phyloP scores from a whole-genome alignment of 2,329 filamentous ascomycete genomes.

The Sphaceloma murrayae region DNA sequence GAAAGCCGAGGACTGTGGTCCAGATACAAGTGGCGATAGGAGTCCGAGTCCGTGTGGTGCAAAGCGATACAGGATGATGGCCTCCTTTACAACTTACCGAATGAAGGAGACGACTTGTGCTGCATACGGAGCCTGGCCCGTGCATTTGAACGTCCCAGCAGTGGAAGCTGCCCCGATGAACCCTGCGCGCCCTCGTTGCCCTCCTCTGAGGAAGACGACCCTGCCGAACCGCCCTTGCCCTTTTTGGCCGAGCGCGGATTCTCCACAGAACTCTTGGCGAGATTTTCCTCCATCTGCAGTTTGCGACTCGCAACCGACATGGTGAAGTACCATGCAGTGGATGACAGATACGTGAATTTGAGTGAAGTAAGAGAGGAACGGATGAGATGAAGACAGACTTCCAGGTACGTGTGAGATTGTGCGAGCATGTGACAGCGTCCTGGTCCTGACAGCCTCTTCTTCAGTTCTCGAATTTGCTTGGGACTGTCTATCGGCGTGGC shows the following conservation, averaged over 20 bases:
- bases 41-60: too few relatives aligned
- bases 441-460: conserved; percentile 24
- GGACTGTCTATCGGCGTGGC: conserved; percentile 96
- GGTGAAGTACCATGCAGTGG: too few relatives aligned
- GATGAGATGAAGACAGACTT: conserved; percentile 95
- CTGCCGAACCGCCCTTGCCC: not conserved
- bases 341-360: too few relatives aligned
- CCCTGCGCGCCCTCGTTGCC: too few relatives aligned
- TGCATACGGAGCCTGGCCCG: conserved; percentile 11
- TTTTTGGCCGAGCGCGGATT: not conserved
- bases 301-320: not conserved
- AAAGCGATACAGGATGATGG: not conserved
- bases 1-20: too few relatives aligned
- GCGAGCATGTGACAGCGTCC: not conserved
- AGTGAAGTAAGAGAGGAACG: not conserved
- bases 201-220: too few relatives aligned
- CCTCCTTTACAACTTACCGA: conserved; percentile 14
- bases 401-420: conserved; percentile 54
- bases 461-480: conserved; percentile 95
- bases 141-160: conserved; percentile 15
- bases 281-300: conserved; percentile 14
- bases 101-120: conserved; percentile 10
- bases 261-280: conserved; percentile 7
- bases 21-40: too few relatives aligned
- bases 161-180: conserved; percentile 3